These are phyloP conservation scores for Dictyostelium brefeldianum DNA, from an alignment of 78 protist species.

Conservation along the genomic window DNA sequence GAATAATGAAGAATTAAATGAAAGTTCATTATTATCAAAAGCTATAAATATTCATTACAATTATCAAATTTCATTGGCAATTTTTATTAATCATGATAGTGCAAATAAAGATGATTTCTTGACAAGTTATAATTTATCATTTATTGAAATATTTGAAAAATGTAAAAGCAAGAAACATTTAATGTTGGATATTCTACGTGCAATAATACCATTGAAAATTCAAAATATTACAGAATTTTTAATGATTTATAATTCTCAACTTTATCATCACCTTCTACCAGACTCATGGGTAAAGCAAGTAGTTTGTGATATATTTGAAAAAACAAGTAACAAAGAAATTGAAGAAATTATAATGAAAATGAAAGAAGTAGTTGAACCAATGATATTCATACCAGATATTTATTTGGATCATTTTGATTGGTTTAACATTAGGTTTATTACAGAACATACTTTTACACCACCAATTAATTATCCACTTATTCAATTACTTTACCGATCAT, in stretches of 20 bases:
- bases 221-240: constrained; percentile 6
- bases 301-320: constrained; percentile 20
- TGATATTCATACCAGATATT: constrained; percentile 20
- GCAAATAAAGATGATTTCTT: constrained; percentile 8
- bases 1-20: not conserved
- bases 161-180: constrained; percentile 6
- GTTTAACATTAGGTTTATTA: not conserved
- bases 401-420: constrained; percentile 20
- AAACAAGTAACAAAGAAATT: not conserved
- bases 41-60: constrained; percentile 19
- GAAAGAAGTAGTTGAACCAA: constrained; percentile 10
- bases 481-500: not conserved
- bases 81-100: not conserved
- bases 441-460: not conserved
- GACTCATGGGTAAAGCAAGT: not conserved
- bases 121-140: not conserved
- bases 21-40: not conserved
- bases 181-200: constrained; percentile 16
- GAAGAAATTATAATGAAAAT: constrained; percentile 1
- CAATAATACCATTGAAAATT: not conserved
- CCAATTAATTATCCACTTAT: constrained; percentile 5
- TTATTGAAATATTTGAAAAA: constrained; percentile 26
- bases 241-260: constrained; percentile 15
- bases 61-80: constrained; percentile 11
- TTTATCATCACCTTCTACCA: constrained; percentile 1